Evolutionary conservation across 768 basidiomycete species (phyloP).

Genomic region (Mycena floridula): DNA sequence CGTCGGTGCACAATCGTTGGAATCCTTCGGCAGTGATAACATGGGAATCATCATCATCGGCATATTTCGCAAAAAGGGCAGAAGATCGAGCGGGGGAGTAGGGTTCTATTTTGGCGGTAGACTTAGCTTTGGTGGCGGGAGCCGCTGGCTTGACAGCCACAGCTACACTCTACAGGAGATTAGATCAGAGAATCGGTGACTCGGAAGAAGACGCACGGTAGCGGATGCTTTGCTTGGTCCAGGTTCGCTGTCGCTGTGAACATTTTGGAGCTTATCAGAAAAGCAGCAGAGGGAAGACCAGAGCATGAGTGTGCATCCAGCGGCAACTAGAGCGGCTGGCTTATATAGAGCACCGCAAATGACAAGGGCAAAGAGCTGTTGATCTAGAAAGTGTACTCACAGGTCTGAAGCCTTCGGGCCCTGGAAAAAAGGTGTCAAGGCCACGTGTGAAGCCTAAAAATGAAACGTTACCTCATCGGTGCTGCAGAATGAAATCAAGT

Average conservation of each 20-base stretch:
- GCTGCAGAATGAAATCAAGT: constrained; percentile 10
- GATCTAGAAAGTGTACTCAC: constrained; percentile 18
- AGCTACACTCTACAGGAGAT: constrained; percentile 2
- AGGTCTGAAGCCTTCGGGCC: constrained; percentile 6
- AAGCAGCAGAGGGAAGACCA: constrained; percentile 59
- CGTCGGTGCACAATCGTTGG: constrained; percentile 62
- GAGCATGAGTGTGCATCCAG: constrained; percentile 48
- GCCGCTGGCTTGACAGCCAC: constrained; percentile 5
- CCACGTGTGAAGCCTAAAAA: constrained; percentile 12
- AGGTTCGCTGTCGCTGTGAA: constrained; percentile 43
- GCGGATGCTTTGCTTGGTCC: constrained; percentile 21
- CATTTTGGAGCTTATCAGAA: constrained; percentile 44
- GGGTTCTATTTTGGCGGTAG: constrained; percentile 26
- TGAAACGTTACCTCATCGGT: constrained; percentile 21
- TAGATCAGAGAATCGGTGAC: not conserved
- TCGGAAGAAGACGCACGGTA: constrained; percentile 4
- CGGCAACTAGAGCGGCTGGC: constrained; percentile 14
- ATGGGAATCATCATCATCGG: constrained; percentile 45
- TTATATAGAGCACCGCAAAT: constrained; percentile 9
- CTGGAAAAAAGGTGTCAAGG: too few relatives aligned
- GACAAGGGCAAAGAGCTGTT: constrained; percentile 11
- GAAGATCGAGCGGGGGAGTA: constrained; percentile 48
- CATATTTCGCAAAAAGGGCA: constrained; percentile 56
- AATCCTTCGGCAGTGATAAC: constrained; percentile 72
- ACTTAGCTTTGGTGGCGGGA: constrained; percentile 7